Evolutionary conservation across 176 grass and related monocot species (phyloP).

Genomic region (Bothriochloa decipiens): DNA sequence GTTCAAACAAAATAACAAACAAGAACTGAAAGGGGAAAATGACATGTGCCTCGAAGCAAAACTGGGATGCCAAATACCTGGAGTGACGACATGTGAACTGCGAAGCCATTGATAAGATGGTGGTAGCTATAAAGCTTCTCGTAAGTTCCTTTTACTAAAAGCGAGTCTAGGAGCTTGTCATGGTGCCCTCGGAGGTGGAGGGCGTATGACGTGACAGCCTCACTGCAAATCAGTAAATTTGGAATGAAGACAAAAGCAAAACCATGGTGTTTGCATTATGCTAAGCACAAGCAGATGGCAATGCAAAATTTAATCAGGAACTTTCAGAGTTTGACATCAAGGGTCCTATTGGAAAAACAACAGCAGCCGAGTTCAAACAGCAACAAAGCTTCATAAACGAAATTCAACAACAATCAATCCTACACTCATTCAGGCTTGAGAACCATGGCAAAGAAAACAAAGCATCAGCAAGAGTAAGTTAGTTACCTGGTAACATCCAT

Average conservation of each 20-base stretch:
- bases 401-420: conserved; percentile 2
- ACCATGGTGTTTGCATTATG: not conserved
- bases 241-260: not conserved
- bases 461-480: not conserved
- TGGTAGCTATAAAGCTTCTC: conserved; percentile 92
- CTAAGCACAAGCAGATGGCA: not conserved
- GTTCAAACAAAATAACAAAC: conserved; percentile 15
- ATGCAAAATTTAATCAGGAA: not conserved
- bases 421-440: not conserved
- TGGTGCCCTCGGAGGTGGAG: conserved; percentile 84
- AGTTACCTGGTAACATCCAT: conserved; percentile 82
- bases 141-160: conserved; percentile 86
- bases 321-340: not conserved
- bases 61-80: conserved; percentile 58
- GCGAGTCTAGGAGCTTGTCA: conserved; percentile 82
- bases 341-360: not conserved
- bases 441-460: not conserved
- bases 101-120: conserved; percentile 98
- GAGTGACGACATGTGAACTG: conserved; percentile 82
- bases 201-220: conserved; percentile 78
- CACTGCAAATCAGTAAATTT: conserved; percentile 53
- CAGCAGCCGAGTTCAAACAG: not conserved
- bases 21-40: not conserved
- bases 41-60: conserved; percentile 4
- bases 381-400: not conserved